Percentiles rank a stretch among this genome's conserved stretches.
These are phyloP conservation scores for Ustilago curta DNA, from an alignment of 1,284 basidiomycete species.

Conservation along the genomic window DNA sequence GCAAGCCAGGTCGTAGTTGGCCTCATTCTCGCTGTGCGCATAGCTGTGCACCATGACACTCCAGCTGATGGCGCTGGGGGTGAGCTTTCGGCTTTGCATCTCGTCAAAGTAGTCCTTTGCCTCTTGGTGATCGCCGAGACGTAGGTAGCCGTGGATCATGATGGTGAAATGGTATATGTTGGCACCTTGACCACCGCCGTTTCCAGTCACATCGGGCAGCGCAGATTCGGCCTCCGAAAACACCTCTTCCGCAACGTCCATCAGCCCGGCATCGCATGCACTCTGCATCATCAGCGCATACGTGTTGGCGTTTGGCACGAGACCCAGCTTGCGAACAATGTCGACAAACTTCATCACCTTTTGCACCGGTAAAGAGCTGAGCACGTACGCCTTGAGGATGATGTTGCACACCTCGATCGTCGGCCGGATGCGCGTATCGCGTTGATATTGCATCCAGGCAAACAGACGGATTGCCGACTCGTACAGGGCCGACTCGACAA, in stretches of 20 bases:
- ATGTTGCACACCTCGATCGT: slow-evolving; percentile 71
- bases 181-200: slow-evolving; percentile 53
- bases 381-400: slow-evolving; percentile 85
- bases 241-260: slow-evolving; percentile 78
- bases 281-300: slow-evolving; percentile 85
- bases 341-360: slow-evolving; percentile 78
- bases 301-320: slow-evolving; percentile 76
- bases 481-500: slow-evolving; percentile 86
- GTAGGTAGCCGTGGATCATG: slow-evolving; percentile 83
- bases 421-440: slow-evolving; percentile 43
- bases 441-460: slow-evolving; percentile 74
- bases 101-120: slow-evolving; percentile 81
- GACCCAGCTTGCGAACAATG: slow-evolving; percentile 73
- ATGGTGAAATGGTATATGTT: slow-evolving; percentile 80
- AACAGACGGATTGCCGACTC: slow-evolving; percentile 79
- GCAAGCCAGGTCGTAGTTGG: slow-evolving; percentile 49
- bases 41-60: slow-evolving; percentile 73
- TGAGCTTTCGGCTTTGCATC: slow-evolving; percentile 78
- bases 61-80: slow-evolving; percentile 80
- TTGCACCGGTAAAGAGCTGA: slow-evolving; percentile 81
- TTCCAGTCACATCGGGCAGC: slow-evolving; percentile 27
- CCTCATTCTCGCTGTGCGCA: slow-evolving; percentile 50
- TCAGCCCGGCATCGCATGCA: slow-evolving; percentile 80
- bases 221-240: slow-evolving; percentile 70
- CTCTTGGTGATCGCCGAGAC: slow-evolving; percentile 73